Evolutionary conservation across 805 yeast genomes (phyloP), one percentile per base, ranked within the genome.

Genomic region (Cyberlindnera veronae): DNA sequence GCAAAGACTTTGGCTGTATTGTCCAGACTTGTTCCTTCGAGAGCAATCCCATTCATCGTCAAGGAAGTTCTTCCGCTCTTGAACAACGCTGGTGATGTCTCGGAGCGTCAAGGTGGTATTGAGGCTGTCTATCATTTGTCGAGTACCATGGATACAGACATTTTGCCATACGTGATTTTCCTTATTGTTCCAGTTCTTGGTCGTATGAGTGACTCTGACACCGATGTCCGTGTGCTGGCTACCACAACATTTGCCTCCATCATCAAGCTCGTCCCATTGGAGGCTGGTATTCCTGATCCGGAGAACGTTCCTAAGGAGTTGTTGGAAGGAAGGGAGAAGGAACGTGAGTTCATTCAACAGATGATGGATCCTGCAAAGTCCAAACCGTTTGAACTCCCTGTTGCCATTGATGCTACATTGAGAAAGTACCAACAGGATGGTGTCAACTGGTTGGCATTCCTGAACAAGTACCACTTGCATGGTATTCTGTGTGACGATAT

Each of bases 401-500:
- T 93, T 29, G 77, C 90, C 3, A 88, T 93, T 45, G 85, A 87
- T 47, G 99, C 99, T 0, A 87, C 95, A 1, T 71, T 93, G 48
- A 78, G 99, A 60, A 84, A 86, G 48, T 93, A 93, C 59, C 99
- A 93, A 66, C 98, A 93, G 61, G 98, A 93, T 45, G 99, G 99
- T 63, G 95, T 93, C 28, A 93, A 91, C 60, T 93, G 99, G 99
- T 71, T 93, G 39, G 96, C 96, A 8, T 93, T 93, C 58, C 72
- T 93, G 55, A 93, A 93, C 66, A 86, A 86, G 55, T 93, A 93
- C 59, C 96, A 91, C 61, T 68, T 93, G 38, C 99, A 93, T 66
- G 99, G 99, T 39, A 91, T 93, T 55, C 69, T 93, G 35, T 93
- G 99, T 77, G 99, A 93, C 61, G 99, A 93, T 78, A 93, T 93